Base-by-base conservation (phyloP, 441 rosid species). In the Codiaeum variegatum region DNA sequence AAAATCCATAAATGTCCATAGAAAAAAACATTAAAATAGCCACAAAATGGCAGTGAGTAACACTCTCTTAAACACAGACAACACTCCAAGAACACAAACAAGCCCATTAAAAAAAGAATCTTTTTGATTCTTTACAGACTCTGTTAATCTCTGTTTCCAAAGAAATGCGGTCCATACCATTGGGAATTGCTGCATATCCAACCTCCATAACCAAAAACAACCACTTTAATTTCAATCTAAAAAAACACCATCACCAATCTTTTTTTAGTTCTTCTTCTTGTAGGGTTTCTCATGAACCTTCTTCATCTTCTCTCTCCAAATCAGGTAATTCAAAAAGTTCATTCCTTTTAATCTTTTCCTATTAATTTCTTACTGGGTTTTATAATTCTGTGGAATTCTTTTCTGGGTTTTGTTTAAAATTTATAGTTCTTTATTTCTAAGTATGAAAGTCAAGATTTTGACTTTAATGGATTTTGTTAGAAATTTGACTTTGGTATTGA, bases 131-230 rank as follows among this genome's bases (percentile, higher is more conserved):
- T 68, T 51, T 21, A 26, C 15, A 34, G n/a, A 10, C 11, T 0
- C 4, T 19, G 16, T n/a, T n/a, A 51, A 18, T 11, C n/a, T 32
- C 9, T 24, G 18, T 58, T 42, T 54, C 65, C 47, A 26, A 40
- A 74, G 83, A 81, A 79, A 90, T 92, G 96, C 83, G 84, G 91
- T 86, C 92, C 72, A 71, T 84, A 63, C 84, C 87, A 70, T 83
- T 87, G 70, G 95, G 91, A 82, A 67, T 83, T 73, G 69, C 93
- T 65, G 69, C 79, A 13, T 83, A 80, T 38, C 82, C 87, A 5
- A 36, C 85, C 55, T 70, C 73, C 61, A 36, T 75, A 24, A 64
- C 28, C 73, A 72, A 54, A 24, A 64, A 26, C 73, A 72, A 54
- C 71, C 73, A 58, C 74, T 59, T 52, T 49, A 23, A 74, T 73